phyloP scores from a whole-genome alignment of 2,329 filamentous ascomycete genomes.

The Huntiella savannae region DNA sequence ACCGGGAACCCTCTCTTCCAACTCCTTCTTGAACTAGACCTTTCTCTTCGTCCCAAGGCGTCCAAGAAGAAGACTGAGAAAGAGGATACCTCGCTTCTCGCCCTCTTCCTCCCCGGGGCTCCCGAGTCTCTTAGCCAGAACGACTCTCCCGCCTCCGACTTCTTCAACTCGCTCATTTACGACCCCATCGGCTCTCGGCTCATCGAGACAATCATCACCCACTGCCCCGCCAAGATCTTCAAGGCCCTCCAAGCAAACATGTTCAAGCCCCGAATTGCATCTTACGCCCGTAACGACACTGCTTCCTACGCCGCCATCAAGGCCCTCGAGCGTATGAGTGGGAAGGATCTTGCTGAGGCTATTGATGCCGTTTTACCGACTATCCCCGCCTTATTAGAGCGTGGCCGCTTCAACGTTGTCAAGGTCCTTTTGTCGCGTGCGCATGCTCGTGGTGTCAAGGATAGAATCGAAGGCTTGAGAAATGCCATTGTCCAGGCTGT shows the following conservation, averaged over 20 bases:
- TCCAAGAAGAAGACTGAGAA: conserved; percentile 31
- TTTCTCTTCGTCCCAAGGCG: conserved; percentile 48
- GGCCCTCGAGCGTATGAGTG: conserved; percentile 65
- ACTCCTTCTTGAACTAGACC: conserved; percentile 69
- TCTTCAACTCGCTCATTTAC: conserved; percentile 75
- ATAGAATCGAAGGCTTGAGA: conserved; percentile 29
- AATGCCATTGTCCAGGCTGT: conserved; percentile 29
- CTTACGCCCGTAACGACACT: conserved; percentile 71
- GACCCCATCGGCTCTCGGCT: conserved; percentile 79
- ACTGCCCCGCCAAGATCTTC: conserved; percentile 74
- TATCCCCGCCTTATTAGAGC: conserved; percentile 51
- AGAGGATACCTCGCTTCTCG: conserved; percentile 39
- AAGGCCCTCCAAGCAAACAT: conserved; percentile 67
- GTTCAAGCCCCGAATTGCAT: conserved; percentile 62
- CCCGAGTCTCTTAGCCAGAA: conserved; percentile 51
- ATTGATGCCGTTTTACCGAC: conserved; percentile 54
- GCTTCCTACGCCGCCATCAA: conserved; percentile 74
- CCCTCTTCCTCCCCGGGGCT: conserved; percentile 59
- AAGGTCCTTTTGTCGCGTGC: conserved; percentile 72
- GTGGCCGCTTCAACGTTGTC: conserved; percentile 60
- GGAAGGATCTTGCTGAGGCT: conserved; percentile 63
- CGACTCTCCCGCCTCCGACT: conserved; percentile 51
- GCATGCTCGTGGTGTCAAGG: conserved; percentile 41
- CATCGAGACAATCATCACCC: conserved; percentile 66
- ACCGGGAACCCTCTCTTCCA: conserved; percentile 90